Evolutionary conservation across 495 filamentous ascomycete genomes (phyloP).

Genomic region (Aspergillus baeticus): DNA sequence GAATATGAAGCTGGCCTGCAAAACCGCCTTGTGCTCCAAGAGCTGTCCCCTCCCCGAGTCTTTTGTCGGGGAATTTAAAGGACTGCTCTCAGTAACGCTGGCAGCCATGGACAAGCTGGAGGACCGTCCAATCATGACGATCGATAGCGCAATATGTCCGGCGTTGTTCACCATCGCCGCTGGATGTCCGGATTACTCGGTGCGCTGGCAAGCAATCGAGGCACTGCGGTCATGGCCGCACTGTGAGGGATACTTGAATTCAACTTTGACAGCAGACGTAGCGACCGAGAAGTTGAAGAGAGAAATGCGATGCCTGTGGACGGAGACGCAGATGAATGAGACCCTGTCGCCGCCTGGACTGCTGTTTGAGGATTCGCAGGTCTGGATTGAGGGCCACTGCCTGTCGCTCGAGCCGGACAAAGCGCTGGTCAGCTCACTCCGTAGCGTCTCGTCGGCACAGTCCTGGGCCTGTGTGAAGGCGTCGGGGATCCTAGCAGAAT

Average conservation of each 20-base stretch:
- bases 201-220: slow-evolving; percentile 38
- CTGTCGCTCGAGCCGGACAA: too few relatives aligned
- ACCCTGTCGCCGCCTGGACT: too few relatives aligned
- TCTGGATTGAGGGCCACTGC: too few relatives aligned
- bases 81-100: slow-evolving; percentile 9
- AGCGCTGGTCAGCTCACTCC: too few relatives aligned
- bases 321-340: too few relatives aligned
- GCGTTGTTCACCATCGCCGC: slow-evolving; percentile 45
- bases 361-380: too few relatives aligned
- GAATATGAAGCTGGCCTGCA: too few relatives aligned
- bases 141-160: slow-evolving; percentile 30
- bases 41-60: background rate
- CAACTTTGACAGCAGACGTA: slow-evolving; percentile 14
- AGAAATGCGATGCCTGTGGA: background rate
- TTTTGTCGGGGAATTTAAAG: slow-evolving; percentile 1
- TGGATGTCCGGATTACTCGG: slow-evolving; percentile 41
- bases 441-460: too few relatives aligned
- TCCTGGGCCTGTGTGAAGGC: too few relatives aligned
- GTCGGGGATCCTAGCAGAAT: too few relatives aligned
- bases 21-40: slow-evolving; percentile 1
- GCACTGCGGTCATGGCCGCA: slow-evolving; percentile 35
- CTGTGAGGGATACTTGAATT: slow-evolving; percentile 50
- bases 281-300: slow-evolving; percentile 12
- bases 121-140: slow-evolving; percentile 15
- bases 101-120: slow-evolving; percentile 4